These are phyloP conservation scores for Aaosphaeria arxii DNA, from an alignment of 2,329 filamentous ascomycete species.

Conservation along the genomic window DNA sequence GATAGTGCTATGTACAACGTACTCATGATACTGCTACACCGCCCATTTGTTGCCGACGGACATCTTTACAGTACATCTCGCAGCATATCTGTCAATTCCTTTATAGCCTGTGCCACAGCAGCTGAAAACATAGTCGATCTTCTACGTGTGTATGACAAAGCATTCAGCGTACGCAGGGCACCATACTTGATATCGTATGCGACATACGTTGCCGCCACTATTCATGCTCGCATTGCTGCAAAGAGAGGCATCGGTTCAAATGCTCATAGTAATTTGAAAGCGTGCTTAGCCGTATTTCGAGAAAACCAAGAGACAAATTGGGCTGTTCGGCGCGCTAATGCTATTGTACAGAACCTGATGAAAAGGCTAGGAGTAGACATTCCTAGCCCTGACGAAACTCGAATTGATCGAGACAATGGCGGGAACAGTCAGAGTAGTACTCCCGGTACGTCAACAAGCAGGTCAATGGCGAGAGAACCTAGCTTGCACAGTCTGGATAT, in stretches of 20 bases:
- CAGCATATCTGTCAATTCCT: conserved; percentile 44
- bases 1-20: conserved; percentile 48
- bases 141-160: conserved; percentile 44
- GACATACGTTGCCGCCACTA: conserved; percentile 54
- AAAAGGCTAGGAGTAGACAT: conserved; percentile 37
- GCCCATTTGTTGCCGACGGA: conserved; percentile 51
- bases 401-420: conserved; percentile 11
- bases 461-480: conserved; percentile 10
- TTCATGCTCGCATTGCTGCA: conserved; percentile 51
- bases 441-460: conserved; percentile 4
- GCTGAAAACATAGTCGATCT: conserved; percentile 46
- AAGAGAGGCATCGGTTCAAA: conserved; percentile 40
- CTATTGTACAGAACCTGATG: conserved; percentile 48
- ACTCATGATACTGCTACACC: conserved; percentile 53
- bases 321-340: conserved; percentile 46
- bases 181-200: conserved; percentile 57
- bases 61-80: conserved; percentile 44
- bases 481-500: conserved; percentile 37
- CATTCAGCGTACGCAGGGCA: conserved; percentile 46
- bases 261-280: conserved; percentile 33
- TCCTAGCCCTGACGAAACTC: conserved; percentile 11
- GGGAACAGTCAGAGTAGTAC: not conserved
- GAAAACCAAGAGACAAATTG: conserved; percentile 53
- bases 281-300: conserved; percentile 47
- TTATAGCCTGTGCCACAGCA: conserved; percentile 44